Base-by-base conservation (phyloP, 306 rosid genomes). In the Lupinus albus region DNA sequence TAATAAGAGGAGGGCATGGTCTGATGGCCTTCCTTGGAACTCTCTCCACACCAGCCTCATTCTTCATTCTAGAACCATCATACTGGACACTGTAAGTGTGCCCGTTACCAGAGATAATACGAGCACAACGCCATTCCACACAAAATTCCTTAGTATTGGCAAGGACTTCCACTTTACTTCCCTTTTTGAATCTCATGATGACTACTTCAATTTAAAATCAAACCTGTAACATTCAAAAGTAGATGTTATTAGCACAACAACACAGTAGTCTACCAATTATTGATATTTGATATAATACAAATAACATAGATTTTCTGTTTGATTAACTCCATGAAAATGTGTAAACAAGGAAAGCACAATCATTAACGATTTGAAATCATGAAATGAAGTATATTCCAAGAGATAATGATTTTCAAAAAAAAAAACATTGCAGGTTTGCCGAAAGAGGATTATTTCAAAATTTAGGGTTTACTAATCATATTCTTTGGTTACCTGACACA, bases 151-250 rank as follows among this genome's bases (percentile, higher is more conserved):
- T 86, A 1, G 77, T 67, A 7, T 77, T 75, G 80, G 75, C 77
- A 50, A 81, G 79, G 74, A 93, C 81, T 88, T 88, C 99, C 49
- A 92, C 98, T 67, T 73, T 76, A 69, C 76, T 78, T 46, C 93
- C 88, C 59, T 84, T 87, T 50, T 46, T 77, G 62, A 89, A 71
- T 73, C 85, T 85, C 98, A 92, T 92, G 54, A 16, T 73, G 44
- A 53, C 51, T 20, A 61, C 47, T 55, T 60, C 51, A 39, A 69
- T 55, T 45, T 50, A 47, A 71, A 17, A 53, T 44, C 55, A 12
- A 66, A 63, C 76, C 91, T 85, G 84, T 20, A 10, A 67, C 73
- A 75, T 39, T 54, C 54, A 71, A 35, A 0, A 70, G 55, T 50
- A 49, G 10, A 39, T 3, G 17, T 53, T 41, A 72, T 47, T 9